A percentile compares a stretch with the other conserved stretches of the same genome.
Conservation (phyloP, 805 yeast species). For the Candida mattraensis region DNA sequence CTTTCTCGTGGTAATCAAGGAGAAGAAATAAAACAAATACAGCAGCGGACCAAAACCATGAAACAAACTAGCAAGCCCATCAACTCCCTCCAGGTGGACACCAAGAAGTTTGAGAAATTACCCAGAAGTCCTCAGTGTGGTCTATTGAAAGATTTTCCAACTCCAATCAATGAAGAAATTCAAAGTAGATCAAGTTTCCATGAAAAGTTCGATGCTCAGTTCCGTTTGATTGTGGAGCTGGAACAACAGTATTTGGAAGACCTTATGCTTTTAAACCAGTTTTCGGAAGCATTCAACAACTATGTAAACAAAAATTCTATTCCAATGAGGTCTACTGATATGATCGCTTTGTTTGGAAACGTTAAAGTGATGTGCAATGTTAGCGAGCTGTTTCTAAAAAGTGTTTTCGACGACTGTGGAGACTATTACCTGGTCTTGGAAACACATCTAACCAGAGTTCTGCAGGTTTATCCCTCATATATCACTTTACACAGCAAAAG, state of each 20-base stretch:
- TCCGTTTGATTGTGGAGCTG: constrained; percentile 27
- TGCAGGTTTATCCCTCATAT: constrained; percentile 30
- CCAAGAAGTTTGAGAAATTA: neutral
- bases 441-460: constrained; percentile 23
- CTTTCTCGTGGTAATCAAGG: constrained; percentile 36
- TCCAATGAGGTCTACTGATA: constrained; percentile 36
- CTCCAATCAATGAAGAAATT: constrained; percentile 1
- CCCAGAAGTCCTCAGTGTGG: constrained; percentile 26
- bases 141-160: constrained; percentile 34
- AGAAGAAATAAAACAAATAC: constrained; percentile 34
- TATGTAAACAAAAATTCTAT: constrained; percentile 30
- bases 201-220: neutral
- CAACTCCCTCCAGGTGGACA: no score
- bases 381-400: constrained; percentile 30
- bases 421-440: constrained; percentile 15
- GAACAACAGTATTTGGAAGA: constrained; percentile 36
- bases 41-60: constrained; percentile 19
- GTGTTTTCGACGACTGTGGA: constrained; percentile 9
- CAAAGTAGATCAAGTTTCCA: constrained; percentile 1
- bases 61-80: no score
- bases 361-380: constrained; percentile 39
- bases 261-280: constrained; percentile 30
- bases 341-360: constrained; percentile 43
- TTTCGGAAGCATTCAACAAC: constrained; percentile 35
- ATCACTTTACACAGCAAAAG: constrained; percentile 11